Evolutionary conservation across 1,284 basidiomycete species (phyloP), one percentile per base, ranked within the genome.

Genomic region (Retiboletus flavoniger): DNA sequence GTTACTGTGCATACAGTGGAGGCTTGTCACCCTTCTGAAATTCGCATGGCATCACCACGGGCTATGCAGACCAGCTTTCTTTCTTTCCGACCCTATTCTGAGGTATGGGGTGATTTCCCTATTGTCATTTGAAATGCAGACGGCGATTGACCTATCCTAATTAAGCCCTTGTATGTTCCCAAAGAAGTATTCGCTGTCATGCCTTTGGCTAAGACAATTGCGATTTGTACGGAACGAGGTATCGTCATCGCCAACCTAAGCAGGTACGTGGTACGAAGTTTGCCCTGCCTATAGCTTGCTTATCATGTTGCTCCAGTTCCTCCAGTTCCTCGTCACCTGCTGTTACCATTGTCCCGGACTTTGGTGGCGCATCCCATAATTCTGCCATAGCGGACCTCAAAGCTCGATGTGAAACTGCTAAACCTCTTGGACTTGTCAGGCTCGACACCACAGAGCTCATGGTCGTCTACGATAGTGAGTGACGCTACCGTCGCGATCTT

Each of bases 401-500:
- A 71, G 63, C 68, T 11, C 80, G 78, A n/a, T 77, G 85, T 50
- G 80, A 84, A 29, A 66, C 66, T 21, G 74, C 81, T n/a, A 85
- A 77, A 60, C 79, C 86, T 2, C 74, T 92, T 6, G 90, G 89
- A 11, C 70, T 91, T 38, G 74, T 88, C 4, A 79, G 81, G 41
- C 77, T 80, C n/a, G 75, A 79, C 32, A 65, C 71, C 10, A 69
- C 72, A 13, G 86, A 91, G 63, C 71, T 88, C 21, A 72, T 92
- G 55, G 79, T 91, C 19, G 66, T 92, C 17, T 92, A 86, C 58
- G 86, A 92, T 57, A 78, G 89, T 87, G 54, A 60, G 84, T 66
- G 36, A 43, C 16, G 42, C 32, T 21, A 7, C 11, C 29, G 9
- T 16, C n/a, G n/a, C 8, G 14, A 24, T 29, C 26, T 43, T 44